phyloP scores from a whole-genome alignment of 768 basidiomycete genomes.

The Agrocybe praecox region DNA sequence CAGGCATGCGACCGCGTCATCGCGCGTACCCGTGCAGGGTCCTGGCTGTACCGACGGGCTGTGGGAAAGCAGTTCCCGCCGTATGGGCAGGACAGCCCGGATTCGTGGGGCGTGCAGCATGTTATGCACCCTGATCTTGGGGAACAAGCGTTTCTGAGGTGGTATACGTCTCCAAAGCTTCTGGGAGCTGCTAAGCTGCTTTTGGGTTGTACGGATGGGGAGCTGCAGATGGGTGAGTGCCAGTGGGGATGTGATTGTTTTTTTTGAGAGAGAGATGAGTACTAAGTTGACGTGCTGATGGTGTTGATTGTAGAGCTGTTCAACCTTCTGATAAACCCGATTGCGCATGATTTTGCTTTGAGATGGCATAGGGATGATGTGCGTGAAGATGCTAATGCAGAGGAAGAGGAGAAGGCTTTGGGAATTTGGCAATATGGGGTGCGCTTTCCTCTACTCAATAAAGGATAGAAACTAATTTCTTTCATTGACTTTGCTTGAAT shows the following conservation, averaged over 20 bases:
- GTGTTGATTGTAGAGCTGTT: conserved; percentile 58
- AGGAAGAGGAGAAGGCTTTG: conserved; percentile 64
- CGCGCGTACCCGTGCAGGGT: conserved; percentile 54
- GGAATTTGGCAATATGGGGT: conserved; percentile 68
- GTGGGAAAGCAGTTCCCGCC: conserved; percentile 84
- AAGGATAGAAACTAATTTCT: neutral
- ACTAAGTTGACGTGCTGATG: neutral
- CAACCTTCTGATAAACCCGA: conserved; percentile 75
- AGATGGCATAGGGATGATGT: conserved; percentile 85
- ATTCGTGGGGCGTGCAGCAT: conserved; percentile 84
- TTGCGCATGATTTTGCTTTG: conserved; percentile 64
- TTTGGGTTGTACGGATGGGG: conserved; percentile 55
- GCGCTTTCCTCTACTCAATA: conserved; percentile 21
- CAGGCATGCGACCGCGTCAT: conserved; percentile 55
- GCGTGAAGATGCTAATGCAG: conserved; percentile 51
- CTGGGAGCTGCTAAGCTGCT: conserved; percentile 44
- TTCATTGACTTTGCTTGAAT: neutral
- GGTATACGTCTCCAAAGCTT: conserved; percentile 65
- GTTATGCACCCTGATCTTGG: conserved; percentile 76
- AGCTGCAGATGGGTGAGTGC: conserved; percentile 75
- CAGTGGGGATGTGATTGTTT: too few species aligned
- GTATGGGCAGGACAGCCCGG: conserved; percentile 56
- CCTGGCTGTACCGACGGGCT: conserved; percentile 67
- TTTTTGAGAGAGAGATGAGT: too few species aligned
- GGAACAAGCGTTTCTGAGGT: conserved; percentile 60